phyloP scores from a whole-genome alignment of 352 stramenopile species.

The Pythium plurisporium region DNA sequence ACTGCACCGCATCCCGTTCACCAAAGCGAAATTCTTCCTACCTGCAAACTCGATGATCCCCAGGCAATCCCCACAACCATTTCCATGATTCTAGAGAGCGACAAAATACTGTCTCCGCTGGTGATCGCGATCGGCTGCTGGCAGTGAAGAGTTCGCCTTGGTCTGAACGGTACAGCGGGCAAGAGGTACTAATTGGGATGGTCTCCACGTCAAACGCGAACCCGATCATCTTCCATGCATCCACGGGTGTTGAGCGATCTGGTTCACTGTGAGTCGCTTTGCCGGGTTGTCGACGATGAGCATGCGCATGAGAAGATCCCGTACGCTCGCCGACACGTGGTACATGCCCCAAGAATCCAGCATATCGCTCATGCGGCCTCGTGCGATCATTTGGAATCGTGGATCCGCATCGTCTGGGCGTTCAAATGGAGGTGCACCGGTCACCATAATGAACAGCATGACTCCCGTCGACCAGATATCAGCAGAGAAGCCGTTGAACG shows the following conservation, averaged over 20 bases:
- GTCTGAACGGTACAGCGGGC: background rate
- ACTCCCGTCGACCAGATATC: conserved; percentile 94
- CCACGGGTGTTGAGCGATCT: conserved; percentile 84
- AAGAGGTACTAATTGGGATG: background rate
- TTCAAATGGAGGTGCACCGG: conserved; percentile 89
- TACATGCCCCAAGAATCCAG: conserved; percentile 85
- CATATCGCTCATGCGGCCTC: conserved; percentile 77
- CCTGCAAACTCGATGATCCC: background rate
- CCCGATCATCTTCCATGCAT: conserved; percentile 52
- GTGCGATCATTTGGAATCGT: conserved; percentile 83
- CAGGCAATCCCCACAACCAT: background rate
- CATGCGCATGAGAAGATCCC: conserved; percentile 74
- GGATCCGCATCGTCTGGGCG: conserved; percentile 73
- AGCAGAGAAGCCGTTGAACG: conserved; percentile 89
- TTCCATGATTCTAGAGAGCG: background rate
- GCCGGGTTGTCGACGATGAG: conserved; percentile 79
- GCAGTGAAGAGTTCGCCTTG: background rate
- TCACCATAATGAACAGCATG: conserved; percentile 95
- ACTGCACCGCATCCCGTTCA: background rate
- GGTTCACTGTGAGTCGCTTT: conserved; percentile 67
- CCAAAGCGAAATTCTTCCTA: background rate
- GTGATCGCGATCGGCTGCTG: background rate
- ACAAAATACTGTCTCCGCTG: background rate
- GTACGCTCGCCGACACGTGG: conserved; percentile 65
- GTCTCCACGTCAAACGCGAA: background rate